Percentiles rank a stretch among this genome's conserved stretches.
phyloP scores from a whole-genome alignment of 2,329 filamentous ascomycete genomes.

The Sclerotiophoma versabilis region DNA sequence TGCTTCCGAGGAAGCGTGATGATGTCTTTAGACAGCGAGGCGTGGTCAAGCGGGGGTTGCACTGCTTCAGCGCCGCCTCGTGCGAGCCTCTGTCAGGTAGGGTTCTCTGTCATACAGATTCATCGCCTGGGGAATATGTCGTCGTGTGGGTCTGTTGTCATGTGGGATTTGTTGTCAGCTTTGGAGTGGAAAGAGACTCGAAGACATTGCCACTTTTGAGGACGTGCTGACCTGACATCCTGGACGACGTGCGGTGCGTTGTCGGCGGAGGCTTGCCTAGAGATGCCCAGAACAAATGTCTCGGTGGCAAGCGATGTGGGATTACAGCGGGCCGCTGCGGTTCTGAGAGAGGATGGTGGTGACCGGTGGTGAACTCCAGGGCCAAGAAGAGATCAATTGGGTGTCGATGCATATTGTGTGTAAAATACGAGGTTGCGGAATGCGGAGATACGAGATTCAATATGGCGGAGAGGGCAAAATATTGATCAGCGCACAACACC shows the following conservation, averaged over 20 bases:
- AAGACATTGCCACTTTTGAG: neutral
- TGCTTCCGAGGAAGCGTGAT: constrained; percentile 1
- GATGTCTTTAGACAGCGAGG: neutral
- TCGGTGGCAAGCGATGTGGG: constrained; percentile 1
- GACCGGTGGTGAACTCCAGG: neutral
- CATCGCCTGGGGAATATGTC: neutral
- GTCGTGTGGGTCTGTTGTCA: neutral
- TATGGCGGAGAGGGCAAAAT: neutral
- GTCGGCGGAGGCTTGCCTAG: constrained; percentile 1
- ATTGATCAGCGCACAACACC: neutral
- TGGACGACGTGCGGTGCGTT: neutral
- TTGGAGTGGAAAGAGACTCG: neutral
- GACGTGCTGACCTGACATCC: neutral
- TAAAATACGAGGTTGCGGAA: neutral
- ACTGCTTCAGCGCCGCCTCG: constrained; percentile 13
- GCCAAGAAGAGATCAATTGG: neutral
- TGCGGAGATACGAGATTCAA: constrained; percentile 1
- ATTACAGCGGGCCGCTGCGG: constrained; percentile 13
- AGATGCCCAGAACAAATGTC: neutral
- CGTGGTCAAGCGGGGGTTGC: constrained; percentile 5
- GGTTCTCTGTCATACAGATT: neutral
- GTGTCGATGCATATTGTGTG: neutral
- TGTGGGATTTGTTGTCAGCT: constrained; percentile 5
- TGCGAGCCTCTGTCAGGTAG: neutral
- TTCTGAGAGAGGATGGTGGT: neutral